These are phyloP conservation scores for Diaporthe citri DNA, from an alignment of 2,329 filamentous ascomycete species.

Conservation along the genomic window DNA sequence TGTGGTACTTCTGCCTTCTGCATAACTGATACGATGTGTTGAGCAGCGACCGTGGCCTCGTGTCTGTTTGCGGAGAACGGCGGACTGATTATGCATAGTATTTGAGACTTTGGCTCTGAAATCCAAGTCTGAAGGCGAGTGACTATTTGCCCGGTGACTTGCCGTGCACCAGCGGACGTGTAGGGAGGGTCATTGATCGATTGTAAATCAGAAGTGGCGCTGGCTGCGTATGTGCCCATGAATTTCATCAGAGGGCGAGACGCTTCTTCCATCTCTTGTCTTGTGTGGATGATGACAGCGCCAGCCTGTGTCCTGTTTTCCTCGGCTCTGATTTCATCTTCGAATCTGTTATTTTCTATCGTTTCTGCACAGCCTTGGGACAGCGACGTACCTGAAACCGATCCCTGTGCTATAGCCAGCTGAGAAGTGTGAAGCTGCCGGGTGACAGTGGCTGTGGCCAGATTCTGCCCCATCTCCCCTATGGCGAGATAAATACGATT, in stretches of 20 bases:
- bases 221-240: background rate
- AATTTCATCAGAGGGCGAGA: background rate
- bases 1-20: background rate
- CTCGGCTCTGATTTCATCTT: background rate
- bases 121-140: background rate
- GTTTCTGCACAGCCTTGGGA: too few species aligned
- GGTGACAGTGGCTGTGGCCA: background rate
- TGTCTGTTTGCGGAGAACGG: background rate
- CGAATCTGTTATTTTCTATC: background rate
- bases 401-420: background rate
- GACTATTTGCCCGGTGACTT: background rate
- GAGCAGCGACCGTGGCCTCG: background rate
- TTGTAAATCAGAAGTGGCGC: background rate
- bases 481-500: background rate
- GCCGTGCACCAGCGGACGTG: background rate
- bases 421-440: background rate
- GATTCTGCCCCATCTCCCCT: background rate
- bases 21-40: background rate
- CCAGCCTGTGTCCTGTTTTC: background rate
- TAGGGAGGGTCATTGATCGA: background rate
- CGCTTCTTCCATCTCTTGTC: background rate
- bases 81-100: background rate
- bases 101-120: background rate
- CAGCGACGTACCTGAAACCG: background rate
- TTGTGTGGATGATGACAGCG: background rate